A percentile compares a stretch with the other conserved stretches of the same genome.
Evolutionary conservation across 768 basidiomycete genomes (phyloP).

Genomic region (Gymnopilus dilepis): DNA sequence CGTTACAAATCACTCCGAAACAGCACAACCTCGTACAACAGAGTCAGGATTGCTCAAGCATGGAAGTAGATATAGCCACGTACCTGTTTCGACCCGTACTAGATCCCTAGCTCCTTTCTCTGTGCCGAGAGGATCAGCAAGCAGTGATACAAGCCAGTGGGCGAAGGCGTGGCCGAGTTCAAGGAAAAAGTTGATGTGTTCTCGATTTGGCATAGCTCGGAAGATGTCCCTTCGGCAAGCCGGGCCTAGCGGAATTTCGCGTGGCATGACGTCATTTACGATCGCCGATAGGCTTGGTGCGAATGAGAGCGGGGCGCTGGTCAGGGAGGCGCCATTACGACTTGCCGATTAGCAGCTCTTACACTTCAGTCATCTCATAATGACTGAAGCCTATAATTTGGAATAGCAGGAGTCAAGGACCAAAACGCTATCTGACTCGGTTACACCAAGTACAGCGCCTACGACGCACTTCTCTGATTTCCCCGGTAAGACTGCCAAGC

Average conservation of each 20-base stretch:
- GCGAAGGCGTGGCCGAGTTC: not conserved
- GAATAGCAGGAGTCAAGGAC: too few relatives aligned
- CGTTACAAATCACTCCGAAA: not conserved
- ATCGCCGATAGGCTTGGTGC: not conserved
- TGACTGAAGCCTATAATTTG: too few relatives aligned
- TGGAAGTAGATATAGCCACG: not conserved
- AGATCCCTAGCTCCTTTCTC: not conserved
- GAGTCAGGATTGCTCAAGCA: not conserved
- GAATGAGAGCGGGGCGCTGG: too few relatives aligned
- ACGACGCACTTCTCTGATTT: too few relatives aligned
- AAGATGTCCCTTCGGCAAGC: not conserved
- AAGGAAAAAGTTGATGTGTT: not conserved
- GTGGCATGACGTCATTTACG: conserved; percentile 17
- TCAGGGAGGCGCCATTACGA: too few relatives aligned
- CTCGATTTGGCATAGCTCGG: not conserved
- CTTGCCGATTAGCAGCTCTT: too few relatives aligned
- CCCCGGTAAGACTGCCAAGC: too few relatives aligned
- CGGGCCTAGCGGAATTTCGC: not conserved
- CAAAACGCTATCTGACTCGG: too few relatives aligned
- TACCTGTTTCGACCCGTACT: not conserved
- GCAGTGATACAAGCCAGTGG: not conserved
- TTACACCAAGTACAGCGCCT: too few relatives aligned
- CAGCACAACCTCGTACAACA: not conserved
- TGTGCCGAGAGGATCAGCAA: not conserved
- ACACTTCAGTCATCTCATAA: too few relatives aligned